Evolutionary conservation across 257 asterid genomes (phyloP).

Genomic region (Ajuga chamaepitys): DNA sequence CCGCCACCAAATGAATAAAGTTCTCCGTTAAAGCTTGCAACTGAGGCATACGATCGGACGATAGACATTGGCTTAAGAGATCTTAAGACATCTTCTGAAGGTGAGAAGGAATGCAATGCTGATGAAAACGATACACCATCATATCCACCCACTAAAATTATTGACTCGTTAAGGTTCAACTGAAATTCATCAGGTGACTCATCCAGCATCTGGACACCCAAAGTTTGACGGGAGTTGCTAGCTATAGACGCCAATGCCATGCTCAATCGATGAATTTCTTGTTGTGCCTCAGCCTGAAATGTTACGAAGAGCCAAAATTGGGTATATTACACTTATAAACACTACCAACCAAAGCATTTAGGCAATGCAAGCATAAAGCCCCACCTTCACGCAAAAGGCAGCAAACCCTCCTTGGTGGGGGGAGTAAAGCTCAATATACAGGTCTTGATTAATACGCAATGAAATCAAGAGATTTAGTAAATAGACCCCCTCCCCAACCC

Average conservation of each 20-base stretch:
- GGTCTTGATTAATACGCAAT: too few species aligned
- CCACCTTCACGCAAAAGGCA: not conserved
- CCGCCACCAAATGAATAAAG: slow-evolving; percentile 85
- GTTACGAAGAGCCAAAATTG: slow-evolving; percentile 4
- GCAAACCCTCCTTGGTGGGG: too few species aligned
- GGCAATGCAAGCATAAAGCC: not conserved
- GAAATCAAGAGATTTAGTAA: too few species aligned
- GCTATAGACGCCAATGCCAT: slow-evolving; percentile 40
- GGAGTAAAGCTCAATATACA: too few species aligned
- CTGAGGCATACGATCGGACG: slow-evolving; percentile 57
- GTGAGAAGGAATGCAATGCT: slow-evolving; percentile 52
- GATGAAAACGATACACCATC: slow-evolving; percentile 73
- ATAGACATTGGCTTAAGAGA: slow-evolving; percentile 60
- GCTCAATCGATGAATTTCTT: slow-evolving; percentile 45
- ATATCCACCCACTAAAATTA: slow-evolving; percentile 67
- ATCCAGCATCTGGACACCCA: slow-evolving; percentile 18
- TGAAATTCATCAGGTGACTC: slow-evolving; percentile 31
- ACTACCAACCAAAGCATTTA: slow-evolving; percentile 5
- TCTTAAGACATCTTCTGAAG: slow-evolving; percentile 50
- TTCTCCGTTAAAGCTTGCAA: slow-evolving; percentile 48
- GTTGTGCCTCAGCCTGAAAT: slow-evolving; percentile 57
- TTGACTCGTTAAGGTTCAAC: slow-evolving; percentile 36
- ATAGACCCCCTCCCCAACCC: too few species aligned
- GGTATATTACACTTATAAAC: not conserved
- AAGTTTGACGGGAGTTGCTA: slow-evolving; percentile 17